phyloP scores from a whole-genome alignment of 2,329 filamentous ascomycete genomes.

The Byssochlamys sp. region DNA sequence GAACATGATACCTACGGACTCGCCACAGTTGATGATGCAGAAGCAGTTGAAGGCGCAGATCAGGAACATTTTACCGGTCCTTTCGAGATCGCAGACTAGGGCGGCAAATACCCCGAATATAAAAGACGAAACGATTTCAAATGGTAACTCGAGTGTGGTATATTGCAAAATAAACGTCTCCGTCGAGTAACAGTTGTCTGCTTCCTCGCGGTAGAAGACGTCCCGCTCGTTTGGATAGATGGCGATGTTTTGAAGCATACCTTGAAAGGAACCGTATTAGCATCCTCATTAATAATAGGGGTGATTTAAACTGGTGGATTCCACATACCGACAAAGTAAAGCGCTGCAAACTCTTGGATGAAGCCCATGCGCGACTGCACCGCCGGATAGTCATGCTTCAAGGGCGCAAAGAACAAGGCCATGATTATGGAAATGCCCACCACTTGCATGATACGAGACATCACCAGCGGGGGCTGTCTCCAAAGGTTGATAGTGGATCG shows the following conservation, averaged over 20 bases:
- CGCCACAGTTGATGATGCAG: conserved; percentile 63
- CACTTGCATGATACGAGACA: conserved; percentile 59
- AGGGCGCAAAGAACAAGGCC: conserved; percentile 60
- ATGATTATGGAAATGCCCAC: conserved; percentile 54
- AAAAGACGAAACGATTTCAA: conserved; percentile 57
- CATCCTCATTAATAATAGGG: not conserved
- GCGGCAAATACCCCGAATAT: conserved; percentile 56
- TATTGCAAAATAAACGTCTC: conserved; percentile 64
- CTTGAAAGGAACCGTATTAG: conserved; percentile 26
- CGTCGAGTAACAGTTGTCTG: conserved; percentile 61
- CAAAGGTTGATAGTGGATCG: conserved; percentile 61
- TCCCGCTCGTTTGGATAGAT: conserved; percentile 63
- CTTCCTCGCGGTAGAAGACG: conserved; percentile 68
- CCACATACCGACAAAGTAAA: conserved; percentile 29
- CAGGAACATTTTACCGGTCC: conserved; percentile 57
- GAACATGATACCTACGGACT: conserved; percentile 69
- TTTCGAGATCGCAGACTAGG: conserved; percentile 56
- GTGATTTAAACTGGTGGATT: not conserved
- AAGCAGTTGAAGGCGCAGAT: conserved; percentile 60
- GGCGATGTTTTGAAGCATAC: conserved; percentile 71
- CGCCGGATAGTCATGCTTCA: conserved; percentile 58
- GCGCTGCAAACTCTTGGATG: conserved; percentile 58
- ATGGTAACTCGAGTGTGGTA: conserved; percentile 60
- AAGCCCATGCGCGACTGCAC: conserved; percentile 67
- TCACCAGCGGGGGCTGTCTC: conserved; percentile 54